Evolutionary conservation across 2,329 filamentous ascomycete genomes (phyloP), one percentile per base, ranked within the genome.

Genomic region (Aspergillus sp.): DNA sequence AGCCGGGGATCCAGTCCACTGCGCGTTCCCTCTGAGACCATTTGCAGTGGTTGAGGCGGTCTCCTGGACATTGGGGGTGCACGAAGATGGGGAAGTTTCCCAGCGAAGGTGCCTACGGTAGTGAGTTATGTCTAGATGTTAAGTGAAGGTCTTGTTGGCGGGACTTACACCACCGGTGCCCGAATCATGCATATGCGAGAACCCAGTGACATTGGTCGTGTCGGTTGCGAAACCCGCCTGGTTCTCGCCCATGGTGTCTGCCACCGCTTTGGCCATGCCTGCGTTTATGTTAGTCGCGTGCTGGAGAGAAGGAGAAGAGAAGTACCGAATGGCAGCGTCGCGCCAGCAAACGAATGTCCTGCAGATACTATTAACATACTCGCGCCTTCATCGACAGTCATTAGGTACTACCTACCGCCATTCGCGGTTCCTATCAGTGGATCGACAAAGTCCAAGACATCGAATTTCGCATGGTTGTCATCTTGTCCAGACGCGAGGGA

Each of bases 81-180:
- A 87, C 79, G 57, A 91, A 90, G 1, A 91, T 73, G 0, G 88
- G 85, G 49, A 91, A 91, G 63, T 89, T 89, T 13, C 87, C 88
- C 51, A 60, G 32, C 9, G 58, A 89, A 0, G 87, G 82, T 1
- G 71, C 58, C 69, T 60, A 34, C 5, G 2, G 3, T 14, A 11
- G 6, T 67, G 21, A 38, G 34, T 45, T 3, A 42, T n/a, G 3
- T 38, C 13, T 3, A 6, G 5, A 40, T 41, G 3, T n/a, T 20
- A 3, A 16, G 29, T n/a, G 19, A 1, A n/a, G 5, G n/a, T 4
- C 1, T n/a, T 29, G 5, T 10, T 40, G 17, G 38, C n/a, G 45
- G 38, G 61, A 56, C 63, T 50, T 53, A 76, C 71, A 53, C 75
- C 76, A 43, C 78, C 79, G 31, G 78, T 81, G 10, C 79, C 79